phyloP scores from a whole-genome alignment of 768 basidiomycete genomes.

The Lactifluus rugatus region DNA sequence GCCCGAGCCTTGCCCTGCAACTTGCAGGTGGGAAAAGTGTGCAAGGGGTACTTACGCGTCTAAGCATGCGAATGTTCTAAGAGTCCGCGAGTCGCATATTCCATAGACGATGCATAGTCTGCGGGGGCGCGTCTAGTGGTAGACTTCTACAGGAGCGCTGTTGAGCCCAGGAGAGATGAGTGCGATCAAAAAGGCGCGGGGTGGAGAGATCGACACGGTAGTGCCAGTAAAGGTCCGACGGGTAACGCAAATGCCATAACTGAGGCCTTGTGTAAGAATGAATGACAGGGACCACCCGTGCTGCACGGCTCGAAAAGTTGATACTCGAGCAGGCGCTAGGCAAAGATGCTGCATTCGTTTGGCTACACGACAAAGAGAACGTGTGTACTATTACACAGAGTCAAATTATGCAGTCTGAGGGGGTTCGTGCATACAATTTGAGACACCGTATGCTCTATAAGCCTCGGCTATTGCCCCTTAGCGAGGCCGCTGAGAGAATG shows the following conservation, averaged over 20 bases:
- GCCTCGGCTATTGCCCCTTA: slow-evolving; percentile 68
- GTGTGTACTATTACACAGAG: slow-evolving; percentile 30
- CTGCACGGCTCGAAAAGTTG: slow-evolving; percentile 68
- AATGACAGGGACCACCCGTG: neutral
- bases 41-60: too few relatives aligned
- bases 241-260: slow-evolving; percentile 64
- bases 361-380: slow-evolving; percentile 88
- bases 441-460: slow-evolving; percentile 60
- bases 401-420: neutral
- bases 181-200: slow-evolving; percentile 35
- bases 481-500: slow-evolving; percentile 60
- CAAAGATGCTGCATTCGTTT: slow-evolving; percentile 88
- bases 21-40: too few relatives aligned
- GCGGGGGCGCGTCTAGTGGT: slow-evolving; percentile 81
- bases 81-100: too few relatives aligned
- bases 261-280: slow-evolving; percentile 24
- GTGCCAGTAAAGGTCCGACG: slow-evolving; percentile 60
- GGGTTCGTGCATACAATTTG: slow-evolving; percentile 32
- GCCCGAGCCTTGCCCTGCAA: too few relatives aligned
- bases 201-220: slow-evolving; percentile 35
- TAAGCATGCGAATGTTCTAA: too few relatives aligned
- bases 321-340: slow-evolving; percentile 84
- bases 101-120: slow-evolving; percentile 48
- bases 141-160: slow-evolving; percentile 68
- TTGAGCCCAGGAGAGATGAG: slow-evolving; percentile 25